Conservation (phyloP, 805 yeast genomes). For the Phaffomyces opuntiae region DNA sequence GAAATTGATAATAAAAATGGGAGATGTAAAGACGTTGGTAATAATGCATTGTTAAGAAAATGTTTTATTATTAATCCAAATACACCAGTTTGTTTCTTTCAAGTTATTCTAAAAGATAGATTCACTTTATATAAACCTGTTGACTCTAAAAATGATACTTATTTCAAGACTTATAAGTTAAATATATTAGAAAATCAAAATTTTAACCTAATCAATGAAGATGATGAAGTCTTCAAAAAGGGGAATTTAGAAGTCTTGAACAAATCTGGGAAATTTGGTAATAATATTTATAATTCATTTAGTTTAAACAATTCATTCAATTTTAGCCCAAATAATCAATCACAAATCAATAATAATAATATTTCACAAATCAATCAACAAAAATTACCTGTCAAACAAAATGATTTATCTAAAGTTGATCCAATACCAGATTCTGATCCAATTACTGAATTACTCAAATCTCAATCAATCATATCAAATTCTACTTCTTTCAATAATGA, state of each 20-base stretch:
- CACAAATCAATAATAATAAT: no score
- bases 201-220: neutral
- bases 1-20: neutral
- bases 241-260: neutral
- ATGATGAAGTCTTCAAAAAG: neutral
- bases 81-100: neutral
- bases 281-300: no score
- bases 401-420: no score
- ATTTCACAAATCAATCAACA: no score
- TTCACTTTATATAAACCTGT: neutral
- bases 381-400: no score
- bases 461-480: no score
- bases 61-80: neutral
- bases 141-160: neutral
- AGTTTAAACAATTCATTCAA: no score
- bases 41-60: neutral
- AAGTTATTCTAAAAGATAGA: neutral
- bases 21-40: neutral
- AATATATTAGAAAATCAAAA: neutral
- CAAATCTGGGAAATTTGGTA: neutral
- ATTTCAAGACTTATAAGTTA: neutral
- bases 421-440: no score
- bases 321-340: no score
- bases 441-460: no score
- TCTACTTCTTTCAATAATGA: no score